Evolutionary conservation across 108 stramenopile genomes (phyloP), one percentile per base, ranked within the genome.

Genomic region (Stephanodiscus minutulus): DNA sequence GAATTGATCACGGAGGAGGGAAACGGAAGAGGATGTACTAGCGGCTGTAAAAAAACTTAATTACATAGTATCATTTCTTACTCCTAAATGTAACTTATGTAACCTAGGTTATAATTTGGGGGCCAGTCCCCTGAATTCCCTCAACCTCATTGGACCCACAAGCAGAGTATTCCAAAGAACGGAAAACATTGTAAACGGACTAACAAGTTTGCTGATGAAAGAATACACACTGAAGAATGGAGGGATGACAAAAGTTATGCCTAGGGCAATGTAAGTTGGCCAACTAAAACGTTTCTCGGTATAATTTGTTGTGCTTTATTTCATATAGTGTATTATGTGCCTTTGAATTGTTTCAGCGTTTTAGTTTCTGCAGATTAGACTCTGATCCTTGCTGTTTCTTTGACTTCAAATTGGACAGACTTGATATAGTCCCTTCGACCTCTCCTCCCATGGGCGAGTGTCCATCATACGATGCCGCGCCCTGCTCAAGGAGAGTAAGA

Each of bases 401-500:
- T 29, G 61, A 64, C 48, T 53, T 71, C 27, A 81, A 66, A 64
- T 81, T 81, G 15, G 68, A 68, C 24, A 81, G 72, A 47, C 68
- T 81, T 43, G 71, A 72, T 49, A 64, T 63, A 31, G 55, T 60
- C 25, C 61, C 79, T 48, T 82, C 82, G 41, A 73, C 65, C 61
- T 68, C 82, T 13, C 76, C 82, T 17, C 82, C 82, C 82, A 77
- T 73, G n/a, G 77, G 76, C 27, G 56, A 58, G 46, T 73, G 69
- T 11, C 76, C 82, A 68, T 82, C 82, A 65, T 82, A 78, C 8
- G 72, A 35, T 22, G 76, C 76, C 50, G 82, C 82, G 31, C 82
- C 82, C 47, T 77, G 72, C 43, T 82, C 76, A 21, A 82, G 35
- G 15, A 82, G 48, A 21, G 65, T 22, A n/a, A 82, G 54, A 6